A percentile compares a stretch with the other conserved stretches of the same genome.
These are phyloP conservation scores for Pseudogymnoascus sp. DNA, from an alignment of 2,329 filamentous ascomycete genomes.

Conservation along the genomic window DNA sequence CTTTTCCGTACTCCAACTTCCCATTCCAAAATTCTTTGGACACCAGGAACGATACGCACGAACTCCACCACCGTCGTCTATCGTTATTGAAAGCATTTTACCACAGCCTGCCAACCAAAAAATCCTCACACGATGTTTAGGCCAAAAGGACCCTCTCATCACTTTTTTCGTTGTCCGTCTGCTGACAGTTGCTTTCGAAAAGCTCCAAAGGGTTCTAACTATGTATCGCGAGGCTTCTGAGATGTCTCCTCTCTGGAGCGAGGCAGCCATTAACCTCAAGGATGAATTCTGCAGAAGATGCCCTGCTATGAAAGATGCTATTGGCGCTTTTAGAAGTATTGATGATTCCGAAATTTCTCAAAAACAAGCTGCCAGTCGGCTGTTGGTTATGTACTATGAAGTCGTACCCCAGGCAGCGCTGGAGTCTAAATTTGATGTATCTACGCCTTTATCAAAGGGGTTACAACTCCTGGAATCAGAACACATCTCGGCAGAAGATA, in stretches of 20 bases:
- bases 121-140: conserved; percentile 68
- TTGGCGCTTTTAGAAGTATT: conserved; percentile 63
- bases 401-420: conserved; percentile 70
- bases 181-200: conserved; percentile 68
- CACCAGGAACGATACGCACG: conserved; percentile 51
- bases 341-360: conserved; percentile 62
- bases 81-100: conserved; percentile 78
- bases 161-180: conserved; percentile 78
- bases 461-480: conserved; percentile 53
- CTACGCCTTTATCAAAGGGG: conserved; percentile 60
- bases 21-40: conserved; percentile 65
- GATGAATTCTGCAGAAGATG: conserved; percentile 70
- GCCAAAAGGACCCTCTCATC: conserved; percentile 67
- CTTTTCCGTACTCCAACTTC: conserved; percentile 68
- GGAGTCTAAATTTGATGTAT: conserved; percentile 81
- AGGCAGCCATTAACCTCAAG: conserved; percentile 57
- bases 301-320: conserved; percentile 73
- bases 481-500: conserved; percentile 34
- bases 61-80: conserved; percentile 66
- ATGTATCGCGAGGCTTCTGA: conserved; percentile 36
- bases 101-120: conserved; percentile 76
- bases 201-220: conserved; percentile 46
- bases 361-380: conserved; percentile 66
- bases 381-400: conserved; percentile 79
- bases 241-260: conserved; percentile 50